phyloP scores from a whole-genome alignment of 1,284 basidiomycete species.

The Volvariella surrecta region DNA sequence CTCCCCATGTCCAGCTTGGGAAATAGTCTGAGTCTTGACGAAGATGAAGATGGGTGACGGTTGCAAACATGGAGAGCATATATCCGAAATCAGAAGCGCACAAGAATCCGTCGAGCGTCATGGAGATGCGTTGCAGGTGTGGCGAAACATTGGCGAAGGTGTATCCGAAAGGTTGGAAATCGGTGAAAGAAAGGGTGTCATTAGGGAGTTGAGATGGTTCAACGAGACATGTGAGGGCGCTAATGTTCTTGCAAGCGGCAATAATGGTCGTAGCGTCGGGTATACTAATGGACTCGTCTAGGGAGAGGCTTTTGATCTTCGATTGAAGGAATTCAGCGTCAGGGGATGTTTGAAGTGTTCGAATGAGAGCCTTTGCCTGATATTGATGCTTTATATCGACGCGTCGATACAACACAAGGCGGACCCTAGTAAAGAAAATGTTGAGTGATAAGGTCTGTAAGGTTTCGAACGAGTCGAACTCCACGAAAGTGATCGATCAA shows the following conservation, averaged over 20 bases:
- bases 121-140: slow-evolving; percentile 10
- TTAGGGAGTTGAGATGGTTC: slow-evolving; percentile 8
- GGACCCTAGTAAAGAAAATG: slow-evolving; percentile 7
- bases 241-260: slow-evolving; percentile 9
- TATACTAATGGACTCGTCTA: slow-evolving; percentile 11
- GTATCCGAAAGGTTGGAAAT: slow-evolving; percentile 11
- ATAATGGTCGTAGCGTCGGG: slow-evolving; percentile 13
- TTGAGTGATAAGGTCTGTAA: not conserved
- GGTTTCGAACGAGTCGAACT: not conserved
- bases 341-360: slow-evolving; percentile 8
- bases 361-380: slow-evolving; percentile 12
- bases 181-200: slow-evolving; percentile 6
- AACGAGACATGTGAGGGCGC: slow-evolving; percentile 10
- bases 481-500: not conserved
- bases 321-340: slow-evolving; percentile 7
- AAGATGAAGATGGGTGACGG: slow-evolving; percentile 13
- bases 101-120: slow-evolving; percentile 11
- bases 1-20: slow-evolving; percentile 12
- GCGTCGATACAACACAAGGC: slow-evolving; percentile 10
- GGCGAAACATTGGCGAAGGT: slow-evolving; percentile 9
- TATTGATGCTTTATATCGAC: slow-evolving; percentile 7
- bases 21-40: slow-evolving; percentile 12
- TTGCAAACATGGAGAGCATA: slow-evolving; percentile 9
- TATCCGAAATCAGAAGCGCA: slow-evolving; percentile 12
- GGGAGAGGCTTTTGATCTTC: slow-evolving; percentile 11